Base-by-base conservation (phyloP, 2,329 filamentous ascomycete species). In the Cladophialophora yegresii region DNA sequence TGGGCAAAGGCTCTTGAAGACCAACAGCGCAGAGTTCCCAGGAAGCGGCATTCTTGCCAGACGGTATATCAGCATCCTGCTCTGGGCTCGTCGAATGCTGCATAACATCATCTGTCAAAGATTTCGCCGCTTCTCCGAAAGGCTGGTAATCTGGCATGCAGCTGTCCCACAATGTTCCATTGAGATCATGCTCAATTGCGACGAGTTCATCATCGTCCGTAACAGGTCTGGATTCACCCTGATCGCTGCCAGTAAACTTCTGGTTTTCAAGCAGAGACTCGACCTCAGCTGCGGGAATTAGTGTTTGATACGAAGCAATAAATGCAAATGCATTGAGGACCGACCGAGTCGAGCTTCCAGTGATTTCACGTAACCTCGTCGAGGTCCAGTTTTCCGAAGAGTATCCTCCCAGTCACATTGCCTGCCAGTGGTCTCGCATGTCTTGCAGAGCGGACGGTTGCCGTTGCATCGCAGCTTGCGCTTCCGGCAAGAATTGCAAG, bases 371-470 rank as follows among this genome's bases (percentile, higher is more conserved):
- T 60, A 60, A 16, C 58, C 58, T 53, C 58, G 28, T 32, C 58
- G n/a, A 10, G 58, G 58, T 20, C 58, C 58, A 16, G 58, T 53
- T 32, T 53, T 54, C 20, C 49, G 47, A 9, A 61, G 26, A 23
- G 49, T 61, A 33, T 61, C 58, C 45, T 61, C 58, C 58, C 58
- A 61, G 10, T 61, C 58, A 32, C 58, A 61, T 5, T 61, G 49
- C 9, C 32, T 30, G 28, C 58, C 49, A 12, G 47, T 28, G 10
- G 7, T 49, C 36, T 61, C 49, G 30, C 58, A 54, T 8, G 47
- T 61, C 32, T 43, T 54, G 20, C 58, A 61, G 20, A 54, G 16
- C 22, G 58, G 58, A n/a, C 58, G 58, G 6, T 20, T 28, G 10
- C 58, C 49, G 28, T 28, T 54, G 32, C 58, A 54, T n/a, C 33